Evolutionary conservation across 2,329 filamentous ascomycete genomes (phyloP).

Genomic region (Parastagonospora avenae): DNA sequence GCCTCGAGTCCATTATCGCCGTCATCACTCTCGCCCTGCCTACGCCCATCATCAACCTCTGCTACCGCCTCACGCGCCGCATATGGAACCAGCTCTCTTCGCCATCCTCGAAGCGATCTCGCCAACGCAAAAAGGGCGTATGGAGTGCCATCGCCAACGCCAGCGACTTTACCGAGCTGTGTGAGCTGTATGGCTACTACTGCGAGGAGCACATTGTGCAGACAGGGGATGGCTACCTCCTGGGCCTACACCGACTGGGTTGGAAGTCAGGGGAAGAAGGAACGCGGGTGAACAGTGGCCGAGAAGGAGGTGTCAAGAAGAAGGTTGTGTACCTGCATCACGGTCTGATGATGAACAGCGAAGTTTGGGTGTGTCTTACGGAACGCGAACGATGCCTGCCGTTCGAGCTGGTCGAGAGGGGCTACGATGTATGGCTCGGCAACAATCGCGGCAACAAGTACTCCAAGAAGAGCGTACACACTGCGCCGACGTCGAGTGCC

Average conservation of each 20-base stretch:
- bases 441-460: constrained; percentile 99
- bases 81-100: constrained; percentile 81
- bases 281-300: constrained; percentile 74
- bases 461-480: constrained; percentile 86
- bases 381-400: constrained; percentile 85
- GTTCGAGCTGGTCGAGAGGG: constrained; percentile 84
- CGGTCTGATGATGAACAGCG: constrained; percentile 96
- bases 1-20: constrained; percentile 81
- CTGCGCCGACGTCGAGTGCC: constrained; percentile 72
- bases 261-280: constrained; percentile 83
- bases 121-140: constrained; percentile 72
- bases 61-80: constrained; percentile 79
- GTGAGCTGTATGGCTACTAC: constrained; percentile 85
- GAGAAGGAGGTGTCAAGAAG: constrained; percentile 66
- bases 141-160: constrained; percentile 82
- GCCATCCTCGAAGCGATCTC: constrained; percentile 69
- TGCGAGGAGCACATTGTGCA: constrained; percentile 96
- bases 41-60: constrained; percentile 77
- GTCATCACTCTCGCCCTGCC: constrained; percentile 87
- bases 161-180: constrained; percentile 92
- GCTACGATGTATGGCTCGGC: constrained; percentile 96
- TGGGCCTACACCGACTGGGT: constrained; percentile 86
- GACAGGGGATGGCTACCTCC: constrained; percentile 89
- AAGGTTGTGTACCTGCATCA: constrained; percentile 94
- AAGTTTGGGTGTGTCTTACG: constrained; percentile 95